Evolutionary conservation across 441 rosid genomes (phyloP), one percentile per base, ranked within the genome.

Genomic region (Adansonia gregorii): DNA sequence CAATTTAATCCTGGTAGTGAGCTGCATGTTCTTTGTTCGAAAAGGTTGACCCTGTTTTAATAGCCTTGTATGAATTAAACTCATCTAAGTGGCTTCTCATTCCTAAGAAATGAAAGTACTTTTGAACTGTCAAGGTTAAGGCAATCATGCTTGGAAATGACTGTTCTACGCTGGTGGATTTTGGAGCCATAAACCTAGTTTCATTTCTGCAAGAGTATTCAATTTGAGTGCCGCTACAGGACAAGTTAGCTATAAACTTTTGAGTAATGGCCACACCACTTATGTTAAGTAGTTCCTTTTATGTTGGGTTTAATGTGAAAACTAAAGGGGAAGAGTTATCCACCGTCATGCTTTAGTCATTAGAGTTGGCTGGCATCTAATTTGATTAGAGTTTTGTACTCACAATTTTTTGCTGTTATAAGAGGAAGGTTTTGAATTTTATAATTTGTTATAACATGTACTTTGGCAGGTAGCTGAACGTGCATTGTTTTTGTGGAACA

Each of bases 401-500:
- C 11, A 15, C 11, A 7, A 22, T 3, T 58, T 58, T 22, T 20
- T 1, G 11, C 61, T 27, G 49, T 65, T 39, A 1, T 43, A 24
- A 6, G 66, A 55, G 49, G 56, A 67, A 22, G 67, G 6, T 63
- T 63, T 15, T 15, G 52, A 27, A 24, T 10, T 14, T 9, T 65
- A 15, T 63, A 31, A 39, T 39, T 64, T 56, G 17, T 31, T 43
- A 31, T 20, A 71, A 35, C 11, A 20, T 65, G 51, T 63, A 19
- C 31, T 54, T 78, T 85, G 85, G 67, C 91, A 94, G 98, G 97
- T 94, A 22, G 98, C 98, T 76, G 98, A 94, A 81, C 89, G 97
- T 12, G 93, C 98, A n/a, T 73, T 94, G 79, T 92, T 92, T 83
- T 86, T 94, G 78, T 94, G 97, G 98, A 92, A 92, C 87, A 94